These are phyloP conservation scores for Saturnispora sekii DNA, from an alignment of 805 yeast genomes.

Conservation along the genomic window DNA sequence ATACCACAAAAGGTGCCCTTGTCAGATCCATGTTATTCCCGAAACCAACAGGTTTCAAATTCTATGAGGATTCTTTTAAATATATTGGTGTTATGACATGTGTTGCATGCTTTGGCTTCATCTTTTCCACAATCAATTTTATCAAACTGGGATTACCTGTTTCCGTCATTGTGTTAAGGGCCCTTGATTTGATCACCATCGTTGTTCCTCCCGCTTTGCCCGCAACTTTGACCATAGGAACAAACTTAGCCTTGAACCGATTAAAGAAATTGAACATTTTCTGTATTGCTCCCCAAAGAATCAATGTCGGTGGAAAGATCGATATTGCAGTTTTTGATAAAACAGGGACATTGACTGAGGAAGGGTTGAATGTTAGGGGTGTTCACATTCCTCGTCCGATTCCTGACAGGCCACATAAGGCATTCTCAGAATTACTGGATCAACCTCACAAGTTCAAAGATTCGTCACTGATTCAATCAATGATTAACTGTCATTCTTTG, in stretches of 20 bases:
- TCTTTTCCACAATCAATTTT: conserved; percentile 75
- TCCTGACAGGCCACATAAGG: conserved; percentile 20
- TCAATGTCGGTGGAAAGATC: conserved; percentile 91
- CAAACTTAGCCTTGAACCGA: conserved; percentile 80
- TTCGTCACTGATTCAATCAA: conserved; percentile 28
- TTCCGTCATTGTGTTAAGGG: conserved; percentile 69
- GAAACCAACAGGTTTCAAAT: conserved; percentile 85
- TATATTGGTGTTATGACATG: conserved; percentile 91
- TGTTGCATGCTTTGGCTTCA: conserved; percentile 78
- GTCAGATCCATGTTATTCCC: conserved; percentile 96
- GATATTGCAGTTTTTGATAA: conserved; percentile 91
- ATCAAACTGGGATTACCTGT: conserved; percentile 63
- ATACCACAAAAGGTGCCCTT: conserved; percentile 90
- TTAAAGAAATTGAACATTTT: conserved; percentile 60
- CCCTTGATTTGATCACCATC: conserved; percentile 87
- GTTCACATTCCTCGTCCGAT: conserved; percentile 30
- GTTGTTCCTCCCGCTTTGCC: conserved; percentile 99
- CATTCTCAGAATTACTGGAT: conserved; percentile 19
- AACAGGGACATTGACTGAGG: conserved; percentile 96
- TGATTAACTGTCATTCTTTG: conserved; percentile 83
- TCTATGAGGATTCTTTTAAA: conserved; percentile 88
- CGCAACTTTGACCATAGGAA: conserved; percentile 93
- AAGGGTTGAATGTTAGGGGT: conserved; percentile 81
- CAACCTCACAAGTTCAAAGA: conserved; percentile 20
- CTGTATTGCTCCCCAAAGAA: conserved; percentile 90